Conservation (phyloP, 176 grass and related monocot genomes). For the Themeda triandra region DNA sequence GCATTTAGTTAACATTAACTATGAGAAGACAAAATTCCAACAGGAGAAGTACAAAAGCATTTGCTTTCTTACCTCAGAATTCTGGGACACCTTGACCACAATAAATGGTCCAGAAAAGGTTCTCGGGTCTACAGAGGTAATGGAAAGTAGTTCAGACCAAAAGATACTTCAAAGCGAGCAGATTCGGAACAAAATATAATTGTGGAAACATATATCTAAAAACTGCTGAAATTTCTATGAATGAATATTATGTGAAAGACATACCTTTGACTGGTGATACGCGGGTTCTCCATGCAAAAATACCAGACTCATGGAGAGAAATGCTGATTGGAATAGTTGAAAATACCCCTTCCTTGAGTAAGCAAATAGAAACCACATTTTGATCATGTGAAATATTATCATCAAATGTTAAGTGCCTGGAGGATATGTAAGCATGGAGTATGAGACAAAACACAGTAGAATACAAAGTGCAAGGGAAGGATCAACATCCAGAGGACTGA, state of each 20-base stretch:
- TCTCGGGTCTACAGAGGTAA: conserved; percentile 56
- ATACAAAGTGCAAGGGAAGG: background rate
- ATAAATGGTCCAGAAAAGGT: conserved; percentile 81
- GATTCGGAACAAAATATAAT: background rate
- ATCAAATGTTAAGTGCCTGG: conserved; percentile 54
- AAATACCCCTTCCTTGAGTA: conserved; percentile 70
- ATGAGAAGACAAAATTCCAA: conserved; percentile 26
- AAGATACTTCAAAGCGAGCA: background rate
- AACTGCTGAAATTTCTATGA: background rate
- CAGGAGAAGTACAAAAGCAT: conserved; percentile 18
- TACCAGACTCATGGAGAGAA: conserved; percentile 44
- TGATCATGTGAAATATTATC: conserved; percentile 44
- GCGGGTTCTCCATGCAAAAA: conserved; percentile 70
- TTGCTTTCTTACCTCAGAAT: conserved; percentile 54
- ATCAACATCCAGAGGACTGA: background rate
- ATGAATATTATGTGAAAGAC: conserved; percentile 25
- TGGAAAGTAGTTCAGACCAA: background rate
- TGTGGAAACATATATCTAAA: background rate
- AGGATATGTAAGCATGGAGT: conserved; percentile 27
- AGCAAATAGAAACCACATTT: conserved; percentile 53
- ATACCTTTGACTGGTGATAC: conserved; percentile 65
- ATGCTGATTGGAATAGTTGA: conserved; percentile 72
- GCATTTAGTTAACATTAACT: conserved; percentile 38
- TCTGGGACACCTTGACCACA: conserved; percentile 71
- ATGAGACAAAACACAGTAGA: conserved; percentile 1